Percentiles rank a stretch among this genome's conserved stretches.
Conservation (phyloP, 73 alveolate species). For the Paramecium sexaurelia region DNA sequence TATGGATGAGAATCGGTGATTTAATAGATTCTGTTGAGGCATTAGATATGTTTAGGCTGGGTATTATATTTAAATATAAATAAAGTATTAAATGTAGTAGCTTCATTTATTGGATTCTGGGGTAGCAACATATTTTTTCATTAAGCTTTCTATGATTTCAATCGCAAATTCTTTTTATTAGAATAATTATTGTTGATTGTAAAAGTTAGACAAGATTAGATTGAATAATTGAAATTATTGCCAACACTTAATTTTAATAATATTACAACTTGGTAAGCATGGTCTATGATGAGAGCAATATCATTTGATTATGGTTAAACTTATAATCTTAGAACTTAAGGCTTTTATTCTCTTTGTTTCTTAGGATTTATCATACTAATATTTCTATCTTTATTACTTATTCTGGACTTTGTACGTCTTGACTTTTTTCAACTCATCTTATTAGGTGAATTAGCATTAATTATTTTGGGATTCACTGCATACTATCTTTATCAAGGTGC, state of each 20-base stretch:
- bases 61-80: neutral
- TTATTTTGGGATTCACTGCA: neutral
- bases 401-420: neutral
- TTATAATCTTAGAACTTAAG: slow-evolving; percentile 39
- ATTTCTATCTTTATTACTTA: neutral
- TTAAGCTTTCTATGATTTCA: slow-evolving; percentile 26
- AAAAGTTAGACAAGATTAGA: neutral
- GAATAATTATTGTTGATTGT: neutral
- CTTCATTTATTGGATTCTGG: slow-evolving; percentile 12
- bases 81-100: neutral
- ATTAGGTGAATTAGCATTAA: neutral
- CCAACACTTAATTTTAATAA: slow-evolving; percentile 39
- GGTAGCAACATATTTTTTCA: slow-evolving; percentile 17
- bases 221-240: neutral
- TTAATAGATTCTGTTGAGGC: neutral
- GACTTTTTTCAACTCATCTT: slow-evolving; percentile 1
- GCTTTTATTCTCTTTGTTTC: slow-evolving; percentile 30
- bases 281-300: slow-evolving; percentile 57
- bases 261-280: neutral
- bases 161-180: neutral
- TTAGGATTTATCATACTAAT: neutral
- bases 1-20: neutral
- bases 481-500: slow-evolving; percentile 23
- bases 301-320: slow-evolving; percentile 51
- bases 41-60: neutral